phyloP scores from a whole-genome alignment of 768 basidiomycete genomes.

The Chalciporus piperatus region DNA sequence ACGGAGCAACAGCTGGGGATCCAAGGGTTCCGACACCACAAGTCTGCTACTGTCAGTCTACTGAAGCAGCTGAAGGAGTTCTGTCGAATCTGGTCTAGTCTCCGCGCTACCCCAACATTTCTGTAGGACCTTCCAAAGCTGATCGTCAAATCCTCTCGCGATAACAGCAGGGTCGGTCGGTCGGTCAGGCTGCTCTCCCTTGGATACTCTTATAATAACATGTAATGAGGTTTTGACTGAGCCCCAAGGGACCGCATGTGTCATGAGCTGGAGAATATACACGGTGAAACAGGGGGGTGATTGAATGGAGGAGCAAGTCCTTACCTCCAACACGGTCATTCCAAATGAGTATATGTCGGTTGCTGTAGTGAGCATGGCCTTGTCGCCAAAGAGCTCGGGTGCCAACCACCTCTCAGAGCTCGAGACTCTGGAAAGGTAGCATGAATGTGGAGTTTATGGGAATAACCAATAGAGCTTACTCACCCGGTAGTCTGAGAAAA shows the following conservation, averaged over 20 bases:
- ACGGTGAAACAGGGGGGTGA: neutral
- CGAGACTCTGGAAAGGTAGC: constrained; percentile 21
- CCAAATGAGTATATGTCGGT: constrained; percentile 56
- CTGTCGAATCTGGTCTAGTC: constrained; percentile 39
- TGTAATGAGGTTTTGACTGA: constrained; percentile 50
- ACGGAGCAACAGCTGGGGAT: too few relatives aligned
- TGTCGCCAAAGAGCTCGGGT: constrained; percentile 51
- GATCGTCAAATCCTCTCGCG: constrained; percentile 44
- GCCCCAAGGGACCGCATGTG: constrained; percentile 49
- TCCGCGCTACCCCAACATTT: constrained; percentile 43
- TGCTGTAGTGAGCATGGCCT: constrained; percentile 44
- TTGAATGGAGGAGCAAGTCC: neutral
- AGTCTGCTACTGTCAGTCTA: too few relatives aligned
- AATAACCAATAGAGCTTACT: neutral
- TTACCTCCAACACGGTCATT: constrained; percentile 59
- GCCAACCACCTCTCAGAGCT: constrained; percentile 48
- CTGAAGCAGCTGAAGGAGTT: constrained; percentile 27
- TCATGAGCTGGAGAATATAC: constrained; percentile 40
- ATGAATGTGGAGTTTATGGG: neutral
- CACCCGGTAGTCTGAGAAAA: constrained; percentile 46
- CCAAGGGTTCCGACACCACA: too few relatives aligned
- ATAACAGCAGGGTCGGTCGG: constrained; percentile 35
- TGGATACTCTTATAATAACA: constrained; percentile 45
- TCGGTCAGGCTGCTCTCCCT: constrained; percentile 42
- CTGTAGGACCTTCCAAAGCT: constrained; percentile 42